These are phyloP conservation scores for Naganishia albida DNA, from an alignment of 1,284 basidiomycete genomes.

Conservation along the genomic window DNA sequence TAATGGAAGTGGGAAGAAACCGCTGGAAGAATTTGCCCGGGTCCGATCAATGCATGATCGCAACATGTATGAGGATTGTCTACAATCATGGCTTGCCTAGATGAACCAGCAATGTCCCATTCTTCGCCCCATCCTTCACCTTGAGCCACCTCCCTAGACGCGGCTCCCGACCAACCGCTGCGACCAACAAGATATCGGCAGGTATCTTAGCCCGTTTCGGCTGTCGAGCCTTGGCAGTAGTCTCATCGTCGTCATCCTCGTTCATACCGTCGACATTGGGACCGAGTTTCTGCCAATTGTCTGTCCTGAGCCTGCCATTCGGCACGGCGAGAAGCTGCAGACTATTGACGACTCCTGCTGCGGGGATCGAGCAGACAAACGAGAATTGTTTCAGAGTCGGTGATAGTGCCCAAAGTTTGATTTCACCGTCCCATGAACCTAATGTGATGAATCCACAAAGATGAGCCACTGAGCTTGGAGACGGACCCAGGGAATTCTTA, in stretches of 20 bases:
- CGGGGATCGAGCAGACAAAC: constrained; percentile 64
- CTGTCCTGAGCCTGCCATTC: constrained; percentile 57
- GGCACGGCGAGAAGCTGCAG: constrained; percentile 74
- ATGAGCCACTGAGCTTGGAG: not conserved
- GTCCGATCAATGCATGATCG: no score
- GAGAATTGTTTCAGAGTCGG: constrained; percentile 72
- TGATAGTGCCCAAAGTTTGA: constrained; percentile 88
- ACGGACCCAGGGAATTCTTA: constrained; percentile 49
- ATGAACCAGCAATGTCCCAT: constrained; percentile 68
- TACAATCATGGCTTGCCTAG: constrained; percentile 34
- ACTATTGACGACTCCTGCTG: constrained; percentile 82
- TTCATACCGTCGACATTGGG: constrained; percentile 8
- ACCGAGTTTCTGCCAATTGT: constrained; percentile 53
- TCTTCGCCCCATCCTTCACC: constrained; percentile 68
- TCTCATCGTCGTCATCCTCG: constrained; percentile 13
- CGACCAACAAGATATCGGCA: constrained; percentile 66
- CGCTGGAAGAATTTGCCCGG: no score
- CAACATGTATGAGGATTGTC: not conserved
- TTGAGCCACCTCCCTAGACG: constrained; percentile 84
- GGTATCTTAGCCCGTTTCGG: constrained; percentile 39
- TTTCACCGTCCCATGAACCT: constrained; percentile 89
- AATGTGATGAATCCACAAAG: constrained; percentile 9
- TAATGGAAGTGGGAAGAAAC: no score
- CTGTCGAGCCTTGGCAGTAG: not conserved
- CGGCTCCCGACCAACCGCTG: constrained; percentile 82